phyloP scores from a whole-genome alignment of 2,329 filamentous ascomycete genomes.

The Trichoderma asperellum region DNA sequence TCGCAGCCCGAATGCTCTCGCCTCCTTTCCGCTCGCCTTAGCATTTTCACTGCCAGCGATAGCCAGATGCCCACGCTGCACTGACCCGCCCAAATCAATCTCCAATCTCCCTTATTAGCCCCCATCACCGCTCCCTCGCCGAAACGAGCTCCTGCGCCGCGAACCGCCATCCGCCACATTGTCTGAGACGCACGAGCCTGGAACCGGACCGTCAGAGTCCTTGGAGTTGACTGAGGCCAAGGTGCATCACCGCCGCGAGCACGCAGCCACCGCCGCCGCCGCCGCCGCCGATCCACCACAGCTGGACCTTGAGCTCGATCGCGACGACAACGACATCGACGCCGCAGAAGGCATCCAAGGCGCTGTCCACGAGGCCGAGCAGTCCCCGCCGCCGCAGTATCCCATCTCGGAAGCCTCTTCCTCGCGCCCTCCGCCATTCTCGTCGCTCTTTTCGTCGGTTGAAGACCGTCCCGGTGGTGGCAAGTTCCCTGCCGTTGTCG shows the following conservation, averaged over 20 bases:
- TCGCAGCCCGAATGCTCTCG: not conserved
- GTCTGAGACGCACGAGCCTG: constrained; percentile 43
- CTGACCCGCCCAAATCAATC: constrained; percentile 28
- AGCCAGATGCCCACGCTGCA: constrained; percentile 27
- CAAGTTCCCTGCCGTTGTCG: constrained; percentile 40
- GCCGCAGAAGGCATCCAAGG: constrained; percentile 31
- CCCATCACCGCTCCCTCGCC: constrained; percentile 30
- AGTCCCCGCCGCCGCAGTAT: constrained; percentile 64
- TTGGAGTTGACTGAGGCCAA: constrained; percentile 41
- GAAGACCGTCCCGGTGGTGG: constrained; percentile 41
- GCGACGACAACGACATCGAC: constrained; percentile 31
- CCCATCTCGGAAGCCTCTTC: constrained; percentile 59
- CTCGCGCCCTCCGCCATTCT: constrained; percentile 61
- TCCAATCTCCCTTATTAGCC: constrained; percentile 23
- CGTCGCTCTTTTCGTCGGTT: constrained; percentile 58
- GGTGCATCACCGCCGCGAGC: constrained; percentile 34
- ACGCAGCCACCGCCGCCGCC: constrained; percentile 32
- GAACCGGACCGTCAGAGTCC: constrained; percentile 44
- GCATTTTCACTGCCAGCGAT: constrained; percentile 1
- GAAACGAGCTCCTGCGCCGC: constrained; percentile 29
- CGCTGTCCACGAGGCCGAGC: constrained; percentile 41
- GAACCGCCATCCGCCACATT: constrained; percentile 44
- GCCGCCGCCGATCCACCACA: constrained; percentile 30
- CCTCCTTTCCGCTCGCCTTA: constrained; percentile 15
- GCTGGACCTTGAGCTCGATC: constrained; percentile 32